Conservation (phyloP, 2,329 filamentous ascomycete genomes). For the Ceratocystis cubensis region DNA sequence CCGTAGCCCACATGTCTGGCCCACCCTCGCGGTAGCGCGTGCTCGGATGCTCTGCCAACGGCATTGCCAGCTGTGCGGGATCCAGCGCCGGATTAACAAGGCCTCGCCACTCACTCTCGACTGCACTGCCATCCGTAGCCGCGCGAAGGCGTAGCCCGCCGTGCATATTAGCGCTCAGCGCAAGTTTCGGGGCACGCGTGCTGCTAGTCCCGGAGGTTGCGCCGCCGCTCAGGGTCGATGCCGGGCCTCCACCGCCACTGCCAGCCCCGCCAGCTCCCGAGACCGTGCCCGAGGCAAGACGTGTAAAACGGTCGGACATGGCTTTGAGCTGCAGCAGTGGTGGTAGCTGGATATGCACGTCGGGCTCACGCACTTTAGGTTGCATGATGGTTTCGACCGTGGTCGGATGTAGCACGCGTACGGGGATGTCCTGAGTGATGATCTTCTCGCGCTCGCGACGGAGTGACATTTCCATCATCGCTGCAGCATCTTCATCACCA, state of each 20-base stretch:
- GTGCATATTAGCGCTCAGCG: constrained; percentile 89
- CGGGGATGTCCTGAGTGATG: constrained; percentile 92
- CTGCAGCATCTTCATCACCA: constrained; percentile 31
- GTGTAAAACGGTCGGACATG: constrained; percentile 91
- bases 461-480: constrained; percentile 44
- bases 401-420: constrained; percentile 71
- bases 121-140: constrained; percentile 69
- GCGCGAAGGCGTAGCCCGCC: constrained; percentile 71
- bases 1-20: constrained; percentile 74
- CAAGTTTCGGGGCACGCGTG: constrained; percentile 50
- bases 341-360: constrained; percentile 86
- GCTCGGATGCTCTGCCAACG: constrained; percentile 68
- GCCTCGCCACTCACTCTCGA: constrained; percentile 73
- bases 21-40: constrained; percentile 64
- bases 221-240: constrained; percentile 20
- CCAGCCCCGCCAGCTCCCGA: neutral
- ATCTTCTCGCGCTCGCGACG: constrained; percentile 71
- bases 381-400: constrained; percentile 90
- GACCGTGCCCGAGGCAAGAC: constrained; percentile 50
- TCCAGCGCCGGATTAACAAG: constrained; percentile 82
- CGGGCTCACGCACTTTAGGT: constrained; percentile 76
- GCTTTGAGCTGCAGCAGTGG: constrained; percentile 79
- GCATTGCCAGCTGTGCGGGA: constrained; percentile 57
- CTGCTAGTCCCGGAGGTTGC: constrained; percentile 23
- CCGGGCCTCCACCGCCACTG: neutral